Evolutionary conservation across 2,329 filamentous ascomycete species (phyloP).

Genomic region (Trichoderma citrinoviride): DNA sequence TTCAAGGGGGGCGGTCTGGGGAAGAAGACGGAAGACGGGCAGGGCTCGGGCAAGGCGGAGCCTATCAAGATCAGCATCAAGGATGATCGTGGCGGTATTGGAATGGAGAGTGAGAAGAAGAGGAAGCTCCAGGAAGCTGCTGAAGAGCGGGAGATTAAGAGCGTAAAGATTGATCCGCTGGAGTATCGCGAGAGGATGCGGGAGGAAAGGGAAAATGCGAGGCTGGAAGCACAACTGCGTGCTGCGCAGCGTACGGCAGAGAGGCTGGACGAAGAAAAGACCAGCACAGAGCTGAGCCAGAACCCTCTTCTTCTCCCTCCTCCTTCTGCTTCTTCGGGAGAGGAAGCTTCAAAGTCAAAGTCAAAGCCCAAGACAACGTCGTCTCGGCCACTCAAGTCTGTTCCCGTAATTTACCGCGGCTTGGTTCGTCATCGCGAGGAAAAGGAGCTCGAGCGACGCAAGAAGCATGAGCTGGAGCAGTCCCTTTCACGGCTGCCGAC

Average conservation of each 20-base stretch:
- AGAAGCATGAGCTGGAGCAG: slow-evolving; percentile 64
- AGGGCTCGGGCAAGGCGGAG: slow-evolving; percentile 49
- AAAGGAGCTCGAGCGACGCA: slow-evolving; percentile 63
- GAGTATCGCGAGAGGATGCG: slow-evolving; percentile 73
- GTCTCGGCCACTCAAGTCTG: slow-evolving; percentile 57
- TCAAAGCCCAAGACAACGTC: slow-evolving; percentile 40
- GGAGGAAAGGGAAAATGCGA: slow-evolving; percentile 65
- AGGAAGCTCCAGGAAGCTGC: slow-evolving; percentile 66
- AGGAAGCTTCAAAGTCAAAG: slow-evolving; percentile 23
- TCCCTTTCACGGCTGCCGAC: slow-evolving; percentile 61
- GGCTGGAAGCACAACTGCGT: slow-evolving; percentile 66
- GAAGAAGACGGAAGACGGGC: slow-evolving; percentile 47
- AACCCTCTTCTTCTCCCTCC: neutral
- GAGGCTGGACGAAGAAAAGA: slow-evolving; percentile 62
- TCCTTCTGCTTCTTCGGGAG: slow-evolving; percentile 18
- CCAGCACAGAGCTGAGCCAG: slow-evolving; percentile 17
- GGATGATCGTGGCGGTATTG: slow-evolving; percentile 78
- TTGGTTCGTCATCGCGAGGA: slow-evolving; percentile 68
- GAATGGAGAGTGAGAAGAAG: slow-evolving; percentile 79
- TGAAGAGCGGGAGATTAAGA: slow-evolving; percentile 53
- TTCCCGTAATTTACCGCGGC: slow-evolving; percentile 78
- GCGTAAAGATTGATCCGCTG: slow-evolving; percentile 60
- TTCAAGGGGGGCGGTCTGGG: slow-evolving; percentile 80
- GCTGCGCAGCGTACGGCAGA: slow-evolving; percentile 83
- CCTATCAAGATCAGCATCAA: slow-evolving; percentile 76